A percentile compares a stretch with the other conserved stretches of the same genome.
Conservation (phyloP, 495 filamentous ascomycete species). For the Podospora bellae-mahoneyi region DNA sequence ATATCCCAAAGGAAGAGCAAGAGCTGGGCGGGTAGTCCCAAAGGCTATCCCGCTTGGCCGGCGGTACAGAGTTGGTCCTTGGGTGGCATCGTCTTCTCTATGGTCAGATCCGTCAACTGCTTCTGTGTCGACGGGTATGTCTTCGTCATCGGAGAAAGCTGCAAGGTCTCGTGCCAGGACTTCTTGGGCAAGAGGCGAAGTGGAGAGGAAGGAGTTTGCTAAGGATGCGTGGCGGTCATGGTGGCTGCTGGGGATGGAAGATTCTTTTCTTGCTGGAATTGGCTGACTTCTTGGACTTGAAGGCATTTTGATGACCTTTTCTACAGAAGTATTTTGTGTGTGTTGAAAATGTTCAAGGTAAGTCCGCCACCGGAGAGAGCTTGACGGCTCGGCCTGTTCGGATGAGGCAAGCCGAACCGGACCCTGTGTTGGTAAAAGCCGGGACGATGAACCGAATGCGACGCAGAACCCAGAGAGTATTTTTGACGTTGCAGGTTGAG, state of each 20-base stretch:
- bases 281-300: slow-evolving; percentile 15
- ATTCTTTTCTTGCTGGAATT: slow-evolving; percentile 15
- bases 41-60: slow-evolving; percentile 64
- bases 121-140: slow-evolving; percentile 40
- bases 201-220: slow-evolving; percentile 48
- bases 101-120: slow-evolving; percentile 14
- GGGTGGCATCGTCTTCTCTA: slow-evolving; percentile 39
- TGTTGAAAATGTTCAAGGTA: background rate
- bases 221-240: slow-evolving; percentile 20
- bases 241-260: slow-evolving; percentile 2
- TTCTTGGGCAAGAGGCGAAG: slow-evolving; percentile 62
- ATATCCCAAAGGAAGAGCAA: slow-evolving; percentile 27
- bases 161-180: slow-evolving; percentile 69
- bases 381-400: background rate
- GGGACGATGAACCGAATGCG: slow-evolving; percentile 1
- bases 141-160: slow-evolving; percentile 54
- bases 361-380: background rate
- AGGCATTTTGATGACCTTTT: slow-evolving; percentile 11
- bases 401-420: background rate
- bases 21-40: slow-evolving; percentile 49
- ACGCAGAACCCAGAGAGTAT: background rate
- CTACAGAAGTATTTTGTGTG: background rate
- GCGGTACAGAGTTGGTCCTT: slow-evolving; percentile 68
- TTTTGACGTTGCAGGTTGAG: background rate
- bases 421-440: background rate